Base-by-base conservation (phyloP, 176 grass and related monocot species). In the Pontederia crassipes region DNA sequence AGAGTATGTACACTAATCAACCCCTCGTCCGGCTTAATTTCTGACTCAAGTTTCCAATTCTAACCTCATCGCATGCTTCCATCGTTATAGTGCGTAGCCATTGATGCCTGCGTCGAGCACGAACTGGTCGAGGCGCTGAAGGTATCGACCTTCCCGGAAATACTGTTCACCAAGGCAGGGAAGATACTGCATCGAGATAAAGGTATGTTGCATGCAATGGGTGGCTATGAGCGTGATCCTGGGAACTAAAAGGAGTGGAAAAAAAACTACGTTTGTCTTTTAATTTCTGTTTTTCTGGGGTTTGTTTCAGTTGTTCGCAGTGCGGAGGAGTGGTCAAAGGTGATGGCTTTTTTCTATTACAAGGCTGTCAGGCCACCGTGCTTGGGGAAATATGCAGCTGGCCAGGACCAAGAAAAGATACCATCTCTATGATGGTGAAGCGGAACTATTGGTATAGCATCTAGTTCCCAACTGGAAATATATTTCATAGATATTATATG, bases 281-380 rank as follows among this genome's bases (percentile, higher is more conserved):
- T 73, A 17, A 74, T 59, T 11, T 17, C 16, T 65, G 53, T 14
- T 48, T 15, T 53, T 60, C 0, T 71, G 29, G 29, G 29, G 29
- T 4, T 60, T 18, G 10, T 54, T 61, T 40, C 49, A 91, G 92
- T 80, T 51, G 84, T 83, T 50, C 74, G 92, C 24, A 85, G 75
- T 0, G 92, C 78, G 3, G 83, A 87, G 61, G 87, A 85, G 16
- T 81, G 81, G 92, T 79, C 81, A 0, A 79, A 86, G 78, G 80
- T 91, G 68, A 97, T 97, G 82, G 86, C 81, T 1, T 97, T 88
- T 74, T 91, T 97, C 79, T 97, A 91, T 74, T 91, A 91, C 32
- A 97, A 97, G 53, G 92, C 92, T 27, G 51, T 24, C 8, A 97
- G 83, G 60, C 92, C 92, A 2, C 58, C 87, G 9, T 91, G 74